These are phyloP conservation scores for Tolypocladium ophioglossoides DNA, from an alignment of 2,329 filamentous ascomycete genomes.

Conservation along the genomic window DNA sequence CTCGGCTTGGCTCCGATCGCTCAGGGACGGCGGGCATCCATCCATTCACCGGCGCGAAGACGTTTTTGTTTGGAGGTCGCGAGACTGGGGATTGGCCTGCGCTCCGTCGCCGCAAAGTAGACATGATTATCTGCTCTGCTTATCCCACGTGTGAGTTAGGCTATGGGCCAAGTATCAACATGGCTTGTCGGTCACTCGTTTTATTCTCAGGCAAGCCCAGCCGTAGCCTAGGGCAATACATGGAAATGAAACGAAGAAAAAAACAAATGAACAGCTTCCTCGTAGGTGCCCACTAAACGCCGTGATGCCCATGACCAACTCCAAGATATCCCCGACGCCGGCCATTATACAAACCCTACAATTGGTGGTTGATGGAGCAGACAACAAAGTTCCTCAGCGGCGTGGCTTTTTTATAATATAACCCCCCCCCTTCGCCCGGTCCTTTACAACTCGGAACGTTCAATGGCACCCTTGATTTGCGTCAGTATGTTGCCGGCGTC, in stretches of 20 bases:
- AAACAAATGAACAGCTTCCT: background rate
- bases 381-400: background rate
- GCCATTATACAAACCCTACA: background rate
- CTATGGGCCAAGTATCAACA: slow-evolving; percentile 19
- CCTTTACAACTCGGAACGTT: slow-evolving; percentile 18
- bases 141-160: slow-evolving; percentile 12
- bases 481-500: slow-evolving; percentile 18
- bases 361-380: background rate
- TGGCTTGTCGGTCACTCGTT: slow-evolving; percentile 25
- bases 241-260: slow-evolving; percentile 2
- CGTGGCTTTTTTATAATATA: background rate
- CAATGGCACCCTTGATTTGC: slow-evolving; percentile 18
- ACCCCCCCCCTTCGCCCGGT: background rate
- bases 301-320: background rate
- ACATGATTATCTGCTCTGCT: slow-evolving; percentile 5
- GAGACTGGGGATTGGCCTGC: slow-evolving; percentile 1
- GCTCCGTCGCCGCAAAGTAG: slow-evolving; percentile 2
- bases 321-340: background rate
- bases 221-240: slow-evolving; percentile 22
- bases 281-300: background rate
- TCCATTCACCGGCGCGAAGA: slow-evolving; percentile 19
- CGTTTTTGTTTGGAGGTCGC: slow-evolving; percentile 9
- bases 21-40: slow-evolving; percentile 14
- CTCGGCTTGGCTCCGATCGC: slow-evolving; percentile 16
- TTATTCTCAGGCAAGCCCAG: slow-evolving; percentile 18